Evolutionary conservation across 305 asterid genomes (phyloP).

Genomic region (Fraxinus floribunda): DNA sequence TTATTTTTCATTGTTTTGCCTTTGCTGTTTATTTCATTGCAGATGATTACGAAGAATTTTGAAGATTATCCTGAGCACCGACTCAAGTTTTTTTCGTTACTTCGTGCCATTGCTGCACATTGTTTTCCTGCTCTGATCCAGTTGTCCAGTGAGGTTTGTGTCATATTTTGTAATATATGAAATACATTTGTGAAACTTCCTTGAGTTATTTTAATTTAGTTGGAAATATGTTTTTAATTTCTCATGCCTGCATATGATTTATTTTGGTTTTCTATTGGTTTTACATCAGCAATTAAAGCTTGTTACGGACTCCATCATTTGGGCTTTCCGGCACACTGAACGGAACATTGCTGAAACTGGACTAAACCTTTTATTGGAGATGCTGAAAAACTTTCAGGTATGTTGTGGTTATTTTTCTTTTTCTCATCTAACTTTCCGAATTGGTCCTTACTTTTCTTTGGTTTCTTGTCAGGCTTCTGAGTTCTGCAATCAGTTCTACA

Average conservation of each 20-base stretch:
- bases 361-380: constrained; percentile 77
- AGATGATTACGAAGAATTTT: constrained; percentile 97
- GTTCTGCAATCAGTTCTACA: constrained; percentile 84
- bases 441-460: constrained; percentile 22
- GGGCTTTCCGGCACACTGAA: constrained; percentile 99
- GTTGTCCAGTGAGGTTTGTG: constrained; percentile 81
- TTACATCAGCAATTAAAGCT: constrained; percentile 82
- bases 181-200: constrained; percentile 6
- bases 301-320: constrained; percentile 94
- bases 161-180: constrained; percentile 5
- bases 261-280: constrained; percentile 19
- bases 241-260: constrained; percentile 3
- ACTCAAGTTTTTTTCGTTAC: constrained; percentile 90
- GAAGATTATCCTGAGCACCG: constrained; percentile 99
- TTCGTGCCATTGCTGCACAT: constrained; percentile 87
- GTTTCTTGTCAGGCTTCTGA: constrained; percentile 63
- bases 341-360: constrained; percentile 99
- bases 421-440: background rate
- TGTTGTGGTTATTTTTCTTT: constrained; percentile 6
- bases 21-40: constrained; percentile 24
- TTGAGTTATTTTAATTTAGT: constrained; percentile 2
- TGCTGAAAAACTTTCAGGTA: constrained; percentile 95
- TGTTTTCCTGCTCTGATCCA: constrained; percentile 91
- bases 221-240: constrained; percentile 1
- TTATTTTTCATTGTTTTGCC: constrained; percentile 4